Base-by-base conservation (phyloP, 169 alveolate genomes). In the Plasmodium knowlesi region DNA sequence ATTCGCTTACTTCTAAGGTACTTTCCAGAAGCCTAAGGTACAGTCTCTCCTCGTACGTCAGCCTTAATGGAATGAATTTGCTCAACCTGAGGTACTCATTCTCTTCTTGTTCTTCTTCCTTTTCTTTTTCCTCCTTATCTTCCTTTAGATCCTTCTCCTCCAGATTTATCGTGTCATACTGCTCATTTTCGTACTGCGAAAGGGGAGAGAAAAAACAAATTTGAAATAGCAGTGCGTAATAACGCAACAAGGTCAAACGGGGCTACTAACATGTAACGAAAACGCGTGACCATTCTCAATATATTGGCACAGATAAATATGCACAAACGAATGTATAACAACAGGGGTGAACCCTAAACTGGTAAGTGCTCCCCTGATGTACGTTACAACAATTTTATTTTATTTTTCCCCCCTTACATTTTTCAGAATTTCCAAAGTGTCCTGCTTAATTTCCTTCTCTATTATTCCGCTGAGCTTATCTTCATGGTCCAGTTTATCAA, bases 1-100 rank as follows among this genome's bases (percentile, higher is more conserved):
- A 98, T 74, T 96, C 98, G 73, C 98, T 96, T 9, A 98, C 98
- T 78, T 97, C 98, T 76, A 98, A 78, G 32, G 99, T 93, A 67
- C 98, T 97, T 82, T 98, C 99, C 50, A 98, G 90, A 43, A 98
- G 92, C 28, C 98, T 95, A 85, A 98, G 93, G 61, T 97, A 95
- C 37, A 96, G 94, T 30, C 99, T 85, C 85, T 98, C 99, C 82
- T 95, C 96, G 71, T 84, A 92, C 25, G 94, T 93, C 32, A 95
- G 85, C 32, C 97, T 90, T 70, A 95, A 30, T 0, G 97, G 97
- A 10, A 95, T 95, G 57, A 84, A 84, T 43, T 95, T 93, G 30
- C 96, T 91, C 70, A 95, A 43, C 19, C 67, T 84, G 32, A 95
- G 43, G 53, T 93, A 95, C 28, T 88, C 82, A 54, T 74, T 70